These are phyloP conservation scores for Alectoria sarmentosa DNA, from an alignment of 495 filamentous ascomycete genomes.

Conservation along the genomic window DNA sequence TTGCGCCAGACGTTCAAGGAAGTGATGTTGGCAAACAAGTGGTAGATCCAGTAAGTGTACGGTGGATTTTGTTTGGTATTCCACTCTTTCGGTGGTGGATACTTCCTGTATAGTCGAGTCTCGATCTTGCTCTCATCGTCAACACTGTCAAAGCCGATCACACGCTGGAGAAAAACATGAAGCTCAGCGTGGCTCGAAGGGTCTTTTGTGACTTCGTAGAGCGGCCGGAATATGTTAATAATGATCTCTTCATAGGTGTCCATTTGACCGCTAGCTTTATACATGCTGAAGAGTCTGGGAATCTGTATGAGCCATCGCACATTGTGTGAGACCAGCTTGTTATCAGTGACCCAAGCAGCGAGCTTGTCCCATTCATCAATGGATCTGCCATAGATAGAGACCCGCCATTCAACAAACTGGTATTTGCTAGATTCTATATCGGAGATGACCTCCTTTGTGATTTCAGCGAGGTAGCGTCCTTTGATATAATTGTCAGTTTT, in stretches of 20 bases:
- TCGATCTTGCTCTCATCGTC: slow-evolving; percentile 98
- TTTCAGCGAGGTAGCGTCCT: slow-evolving; percentile 91
- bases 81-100: slow-evolving; percentile 84
- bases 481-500: slow-evolving; percentile 98
- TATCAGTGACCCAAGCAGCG: slow-evolving; percentile 97
- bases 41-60: slow-evolving; percentile 98
- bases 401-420: slow-evolving; percentile 98
- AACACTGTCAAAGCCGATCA: slow-evolving; percentile 95
- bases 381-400: slow-evolving; percentile 89
- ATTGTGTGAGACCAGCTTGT: slow-evolving; percentile 95
- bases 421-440: slow-evolving; percentile 98
- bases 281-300: slow-evolving; percentile 90
- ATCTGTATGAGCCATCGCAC: slow-evolving; percentile 97
- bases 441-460: slow-evolving; percentile 96
- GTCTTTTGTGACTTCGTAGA: slow-evolving; percentile 91
- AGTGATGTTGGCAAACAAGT: slow-evolving; percentile 88
- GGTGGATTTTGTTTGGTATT: slow-evolving; percentile 89
- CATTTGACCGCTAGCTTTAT: slow-evolving; percentile 82
- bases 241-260: slow-evolving; percentile 84
- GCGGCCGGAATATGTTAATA: slow-evolving; percentile 83
- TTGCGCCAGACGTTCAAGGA: slow-evolving; percentile 91
- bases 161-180: slow-evolving; percentile 88
- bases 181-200: slow-evolving; percentile 84
- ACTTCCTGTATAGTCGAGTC: slow-evolving; percentile 84
- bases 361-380: slow-evolving; percentile 97